Percentiles rank a stretch among this genome's conserved stretches.
phyloP scores from a whole-genome alignment of 108 stramenopile genomes.

The Cyclostephanos tholiformis region DNA sequence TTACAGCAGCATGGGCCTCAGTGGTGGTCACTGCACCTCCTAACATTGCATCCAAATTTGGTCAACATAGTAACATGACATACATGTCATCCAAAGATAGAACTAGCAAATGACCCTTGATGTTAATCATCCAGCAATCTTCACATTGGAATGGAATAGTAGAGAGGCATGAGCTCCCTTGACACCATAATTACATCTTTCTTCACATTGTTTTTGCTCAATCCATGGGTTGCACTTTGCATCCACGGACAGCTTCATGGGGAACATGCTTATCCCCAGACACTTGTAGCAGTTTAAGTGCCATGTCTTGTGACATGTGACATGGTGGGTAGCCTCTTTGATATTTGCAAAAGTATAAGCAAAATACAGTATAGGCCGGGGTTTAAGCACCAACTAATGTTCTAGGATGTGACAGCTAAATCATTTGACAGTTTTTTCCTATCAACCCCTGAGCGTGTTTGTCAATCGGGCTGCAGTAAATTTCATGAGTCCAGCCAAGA shows the following conservation, averaged over 20 bases:
- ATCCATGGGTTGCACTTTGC: constrained; percentile 21
- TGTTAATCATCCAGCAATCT: constrained; percentile 41
- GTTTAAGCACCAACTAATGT: no score
- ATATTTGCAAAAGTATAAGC: no score
- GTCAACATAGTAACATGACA: constrained; percentile 33
- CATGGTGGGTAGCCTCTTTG: constrained; percentile 14
- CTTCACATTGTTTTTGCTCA: not conserved
- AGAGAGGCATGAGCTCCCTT: constrained; percentile 37
- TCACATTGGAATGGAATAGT: constrained; percentile 56
- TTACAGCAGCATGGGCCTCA: not conserved
- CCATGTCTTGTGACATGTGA: constrained; percentile 30
- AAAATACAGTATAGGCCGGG: no score
- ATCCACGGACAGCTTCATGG: constrained; percentile 18
- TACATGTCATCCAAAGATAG: not conserved
- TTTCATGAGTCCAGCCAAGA: no score
- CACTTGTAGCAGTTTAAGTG: constrained; percentile 33
- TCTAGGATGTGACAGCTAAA: no score
- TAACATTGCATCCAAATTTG: constrained; percentile 52
- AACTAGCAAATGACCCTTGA: not conserved
- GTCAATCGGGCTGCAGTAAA: no score
- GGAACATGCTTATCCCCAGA: constrained; percentile 21
- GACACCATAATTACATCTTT: constrained; percentile 5
- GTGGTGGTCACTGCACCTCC: constrained; percentile 6
- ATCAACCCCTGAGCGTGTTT: no score
- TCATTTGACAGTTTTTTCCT: no score